phyloP scores from a whole-genome alignment of 208 protist genomes.

The Trypanosoma platydactyli region DNA sequence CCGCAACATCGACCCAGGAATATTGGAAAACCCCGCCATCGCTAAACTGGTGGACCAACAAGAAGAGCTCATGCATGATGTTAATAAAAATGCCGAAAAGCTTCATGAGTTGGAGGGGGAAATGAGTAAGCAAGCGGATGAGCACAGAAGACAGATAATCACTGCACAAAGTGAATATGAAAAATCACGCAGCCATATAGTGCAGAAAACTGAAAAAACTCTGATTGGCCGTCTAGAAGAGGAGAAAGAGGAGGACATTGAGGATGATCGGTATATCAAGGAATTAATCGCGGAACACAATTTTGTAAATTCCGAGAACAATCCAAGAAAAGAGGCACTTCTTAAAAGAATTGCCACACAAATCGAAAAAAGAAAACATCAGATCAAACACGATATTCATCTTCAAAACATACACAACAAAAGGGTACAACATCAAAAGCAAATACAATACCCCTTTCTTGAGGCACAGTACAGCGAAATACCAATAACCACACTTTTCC shows the following conservation, averaged over 20 bases:
- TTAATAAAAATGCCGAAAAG: slow-evolving; percentile 25
- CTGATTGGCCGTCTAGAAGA: no score
- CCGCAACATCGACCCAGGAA: slow-evolving; percentile 61
- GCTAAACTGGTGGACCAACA: slow-evolving; percentile 40
- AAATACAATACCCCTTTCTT: slow-evolving; percentile 17
- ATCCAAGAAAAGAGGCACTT: not conserved
- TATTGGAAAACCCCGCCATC: slow-evolving; percentile 55
- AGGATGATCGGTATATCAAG: slow-evolving; percentile 18
- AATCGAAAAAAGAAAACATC: slow-evolving; percentile 1
- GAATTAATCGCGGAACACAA: slow-evolving; percentile 4
- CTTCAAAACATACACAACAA: not conserved
- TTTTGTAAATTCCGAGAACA: not conserved
- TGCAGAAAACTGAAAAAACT: not conserved
- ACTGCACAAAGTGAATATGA: not conserved
- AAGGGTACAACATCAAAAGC: slow-evolving; percentile 23
- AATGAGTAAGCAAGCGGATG: slow-evolving; percentile 23
- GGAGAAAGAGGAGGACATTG: slow-evolving; percentile 21
- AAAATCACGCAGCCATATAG: not conserved
- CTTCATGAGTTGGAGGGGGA: slow-evolving; percentile 43
- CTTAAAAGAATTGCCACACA: not conserved
- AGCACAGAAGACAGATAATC: not conserved
- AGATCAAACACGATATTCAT: not conserved
- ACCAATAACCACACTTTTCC: slow-evolving; percentile 13
- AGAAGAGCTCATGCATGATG: slow-evolving; percentile 42
- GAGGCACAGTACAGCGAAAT: not conserved